Base-by-base conservation (phyloP, 2,329 filamentous ascomycete genomes). In the Dichotomopilus funicola region DNA sequence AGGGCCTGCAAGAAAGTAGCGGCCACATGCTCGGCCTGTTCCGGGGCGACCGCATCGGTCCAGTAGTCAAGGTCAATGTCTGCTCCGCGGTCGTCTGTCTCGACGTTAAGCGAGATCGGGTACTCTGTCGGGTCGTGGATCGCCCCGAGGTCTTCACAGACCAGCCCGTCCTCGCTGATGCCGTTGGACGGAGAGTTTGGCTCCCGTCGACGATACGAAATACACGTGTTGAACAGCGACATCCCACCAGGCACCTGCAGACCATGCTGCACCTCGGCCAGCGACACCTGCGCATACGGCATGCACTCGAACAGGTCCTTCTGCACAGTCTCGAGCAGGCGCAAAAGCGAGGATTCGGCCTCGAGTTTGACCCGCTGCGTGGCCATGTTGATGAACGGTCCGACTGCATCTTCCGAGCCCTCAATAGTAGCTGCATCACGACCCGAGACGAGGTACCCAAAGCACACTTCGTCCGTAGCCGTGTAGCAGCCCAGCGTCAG, bases 401-500 rank as follows among this genome's bases (percentile, higher is more conserved):
- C 64, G 9, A 65, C 58, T 11, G 61, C 61, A 12, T 62, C 59
- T 12, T 60, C 58, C 1, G 60, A 63, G 1, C 62, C 62, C 46
- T 62, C 58, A n/a, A 54, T 35, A 2, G 56, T 41, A n/a, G 19
- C 19, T 27, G 36, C 56, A 37, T 65, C 60, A 11, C 64, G 61
- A 2, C 64, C 64, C n/a, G 63, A 62, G 5, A 61, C 59, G 9
- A 75, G 69, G 58, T 76, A 77, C 9, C 73, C 73, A 59, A 79
- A 78, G 13, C 69, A 74, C 13, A 73, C 68, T 27, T 73, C 61
- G 33, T 65, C 57, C 9, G 63, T 67, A 10, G 67, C 69, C 4
- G 71, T 69, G 57, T 71, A 73, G 44, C 56, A 64, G n/a, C 66
- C 68, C 31, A 74, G 56, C 2, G 68, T 68, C 13, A 73, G 52